Evolutionary conservation across 2,329 filamentous ascomycete genomes (phyloP).

Genomic region (Ascomycota sp.): DNA sequence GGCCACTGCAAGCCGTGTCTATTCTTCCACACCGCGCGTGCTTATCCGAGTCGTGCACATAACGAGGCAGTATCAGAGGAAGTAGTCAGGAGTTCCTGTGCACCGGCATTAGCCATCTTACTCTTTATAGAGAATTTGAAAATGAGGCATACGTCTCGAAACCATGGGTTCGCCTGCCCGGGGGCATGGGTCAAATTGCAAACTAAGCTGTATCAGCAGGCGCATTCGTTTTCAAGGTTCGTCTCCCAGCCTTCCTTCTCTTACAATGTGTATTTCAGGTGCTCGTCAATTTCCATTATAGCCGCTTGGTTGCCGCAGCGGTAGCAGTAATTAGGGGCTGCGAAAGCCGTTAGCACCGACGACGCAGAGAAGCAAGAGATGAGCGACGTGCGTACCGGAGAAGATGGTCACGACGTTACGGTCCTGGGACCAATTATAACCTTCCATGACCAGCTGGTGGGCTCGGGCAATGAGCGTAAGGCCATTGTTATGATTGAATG

Average conservation of each 20-base stretch:
- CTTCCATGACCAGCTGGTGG: constrained; percentile 98
- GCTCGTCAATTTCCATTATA: constrained; percentile 99
- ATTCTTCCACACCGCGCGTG: too few relatives aligned
- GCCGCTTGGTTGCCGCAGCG: constrained; percentile 96
- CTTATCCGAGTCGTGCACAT: too few relatives aligned
- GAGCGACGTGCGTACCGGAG: constrained; percentile 42
- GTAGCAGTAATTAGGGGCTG: constrained; percentile 90
- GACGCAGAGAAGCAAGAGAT: constrained; percentile 2
- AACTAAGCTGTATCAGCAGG: constrained; percentile 30
- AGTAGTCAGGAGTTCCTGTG: constrained; percentile 80
- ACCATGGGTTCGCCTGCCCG: constrained; percentile 97
- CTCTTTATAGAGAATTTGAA: background rate
- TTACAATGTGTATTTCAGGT: constrained; percentile 98
- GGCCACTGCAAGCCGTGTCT: constrained; percentile 5
- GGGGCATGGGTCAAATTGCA: constrained; percentile 98
- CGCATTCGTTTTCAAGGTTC: too few relatives aligned
- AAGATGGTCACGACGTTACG: constrained; percentile 97
- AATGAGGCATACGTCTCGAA: constrained; percentile 48
- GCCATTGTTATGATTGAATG: constrained; percentile 98
- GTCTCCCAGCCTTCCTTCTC: constrained; percentile 12
- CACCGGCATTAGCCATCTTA: constrained; percentile 6
- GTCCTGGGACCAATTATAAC: constrained; percentile 98
- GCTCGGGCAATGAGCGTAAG: constrained; percentile 87
- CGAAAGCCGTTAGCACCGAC: constrained; percentile 2
- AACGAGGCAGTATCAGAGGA: constrained; percentile 50